Evolutionary conservation across 2,329 filamentous ascomycete genomes (phyloP).

Genomic region (Fusarium sp.): DNA sequence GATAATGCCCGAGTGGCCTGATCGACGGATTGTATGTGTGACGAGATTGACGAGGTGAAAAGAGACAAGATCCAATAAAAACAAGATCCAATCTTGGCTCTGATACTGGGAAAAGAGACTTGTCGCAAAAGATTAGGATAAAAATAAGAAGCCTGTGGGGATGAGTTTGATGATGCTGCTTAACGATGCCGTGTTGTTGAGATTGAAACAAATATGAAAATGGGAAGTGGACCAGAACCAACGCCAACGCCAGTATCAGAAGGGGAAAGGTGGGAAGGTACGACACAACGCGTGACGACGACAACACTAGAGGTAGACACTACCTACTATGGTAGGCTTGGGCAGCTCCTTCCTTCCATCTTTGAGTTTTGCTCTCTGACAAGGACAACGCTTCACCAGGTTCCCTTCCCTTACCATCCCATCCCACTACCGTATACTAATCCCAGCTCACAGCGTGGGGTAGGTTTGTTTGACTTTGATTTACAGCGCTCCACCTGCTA

Average conservation of each 20-base stretch:
- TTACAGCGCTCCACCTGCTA: conserved; percentile 26
- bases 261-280: conserved; percentile 28
- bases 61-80: background rate
- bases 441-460: conserved; percentile 14
- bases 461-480: conserved; percentile 11
- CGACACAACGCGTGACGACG: conserved; percentile 28
- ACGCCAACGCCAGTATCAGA: conserved; percentile 27
- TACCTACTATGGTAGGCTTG: no score
- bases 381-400: conserved; percentile 3
- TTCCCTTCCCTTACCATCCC: background rate
- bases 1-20: conserved; percentile 32
- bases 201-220: conserved; percentile 42
- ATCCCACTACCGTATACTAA: no score
- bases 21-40: background rate
- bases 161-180: conserved; percentile 18
- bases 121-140: conserved; percentile 21
- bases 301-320: background rate
- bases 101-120: background rate
- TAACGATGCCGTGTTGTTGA: conserved; percentile 16
- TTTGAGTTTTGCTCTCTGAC: conserved; percentile 21
- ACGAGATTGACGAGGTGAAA: conserved; percentile 18
- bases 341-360: background rate
- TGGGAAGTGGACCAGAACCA: conserved; percentile 32
- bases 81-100: conserved; percentile 1
- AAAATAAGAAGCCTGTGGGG: conserved; percentile 30